These are phyloP conservation scores for Aspergillus hancockii DNA, from an alignment of 495 filamentous ascomycete species.

Conservation along the genomic window DNA sequence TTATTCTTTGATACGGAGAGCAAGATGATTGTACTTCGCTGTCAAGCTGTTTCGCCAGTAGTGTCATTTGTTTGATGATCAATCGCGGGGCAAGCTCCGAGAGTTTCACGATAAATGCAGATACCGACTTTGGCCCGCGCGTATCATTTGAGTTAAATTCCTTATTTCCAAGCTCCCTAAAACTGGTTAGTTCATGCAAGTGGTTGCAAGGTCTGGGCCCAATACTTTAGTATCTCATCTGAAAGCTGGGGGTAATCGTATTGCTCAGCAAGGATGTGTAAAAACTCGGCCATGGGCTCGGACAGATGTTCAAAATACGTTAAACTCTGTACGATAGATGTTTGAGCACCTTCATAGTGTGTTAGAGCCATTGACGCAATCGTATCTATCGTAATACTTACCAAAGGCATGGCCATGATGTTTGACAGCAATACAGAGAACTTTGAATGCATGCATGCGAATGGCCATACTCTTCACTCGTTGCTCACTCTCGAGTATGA, in stretches of 20 bases:
- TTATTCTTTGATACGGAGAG: background rate
- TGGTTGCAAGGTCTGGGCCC: background rate
- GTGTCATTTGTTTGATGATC: slow-evolving; percentile 96
- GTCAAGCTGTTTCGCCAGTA: slow-evolving; percentile 89
- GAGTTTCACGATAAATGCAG: slow-evolving; percentile 91
- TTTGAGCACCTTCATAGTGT: slow-evolving; percentile 76
- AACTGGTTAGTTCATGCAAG: slow-evolving; percentile 23
- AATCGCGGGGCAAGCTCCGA: slow-evolving; percentile 91
- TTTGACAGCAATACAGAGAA: slow-evolving; percentile 94
- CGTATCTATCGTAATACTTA: slow-evolving; percentile 38
- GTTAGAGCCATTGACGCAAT: slow-evolving; percentile 19
- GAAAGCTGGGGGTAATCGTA: slow-evolving; percentile 97
- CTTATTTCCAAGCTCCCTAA: slow-evolving; percentile 88
- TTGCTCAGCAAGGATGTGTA: slow-evolving; percentile 93
- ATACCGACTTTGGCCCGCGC: slow-evolving; percentile 95
- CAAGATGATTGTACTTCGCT: slow-evolving; percentile 69
- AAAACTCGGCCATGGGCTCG: slow-evolving; percentile 97
- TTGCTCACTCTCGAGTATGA: slow-evolving; percentile 91
- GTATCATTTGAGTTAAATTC: slow-evolving; percentile 97
- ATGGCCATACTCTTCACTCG: slow-evolving; percentile 88
- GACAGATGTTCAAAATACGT: slow-evolving; percentile 98
- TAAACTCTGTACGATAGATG: slow-evolving; percentile 93
- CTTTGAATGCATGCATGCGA: slow-evolving; percentile 95
- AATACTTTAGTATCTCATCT: slow-evolving; percentile 79
- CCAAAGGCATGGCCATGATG: slow-evolving; percentile 97